A percentile compares a stretch with the other conserved stretches of the same genome.
Evolutionary conservation across 768 basidiomycete genomes (phyloP).

Genomic region (Boletellus emodensis): DNA sequence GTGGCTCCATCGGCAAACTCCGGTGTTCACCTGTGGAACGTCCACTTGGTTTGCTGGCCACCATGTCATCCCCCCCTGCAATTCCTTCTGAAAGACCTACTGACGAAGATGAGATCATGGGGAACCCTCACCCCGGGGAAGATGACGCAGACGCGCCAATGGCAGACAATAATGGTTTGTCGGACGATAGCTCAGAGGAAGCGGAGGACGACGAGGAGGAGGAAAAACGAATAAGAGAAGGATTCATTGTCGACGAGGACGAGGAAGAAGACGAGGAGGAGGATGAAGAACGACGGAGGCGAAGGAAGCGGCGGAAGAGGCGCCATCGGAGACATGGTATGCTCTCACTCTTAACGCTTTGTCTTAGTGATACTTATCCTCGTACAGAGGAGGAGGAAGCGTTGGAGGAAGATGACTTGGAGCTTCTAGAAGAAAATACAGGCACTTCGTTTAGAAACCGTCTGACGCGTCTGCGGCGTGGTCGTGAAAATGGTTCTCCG

Average conservation of each 20-base stretch:
- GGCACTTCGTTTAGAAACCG: conserved; percentile 74
- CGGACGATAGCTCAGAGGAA: conserved; percentile 86
- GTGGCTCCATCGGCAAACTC: conserved; percentile 27
- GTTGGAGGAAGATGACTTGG: conserved; percentile 86
- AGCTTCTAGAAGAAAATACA: conserved; percentile 79
- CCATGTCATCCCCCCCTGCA: conserved; percentile 54
- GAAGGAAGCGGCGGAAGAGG: conserved; percentile 64
- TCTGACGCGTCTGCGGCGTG: conserved; percentile 71
- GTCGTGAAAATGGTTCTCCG: conserved; percentile 67
- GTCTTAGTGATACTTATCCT: conserved; percentile 10
- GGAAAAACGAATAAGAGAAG: conserved; percentile 71
- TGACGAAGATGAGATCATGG: conserved; percentile 62
- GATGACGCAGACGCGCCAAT: conserved; percentile 53
- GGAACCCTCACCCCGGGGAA: conserved; percentile 43
- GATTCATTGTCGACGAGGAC: conserved; percentile 91
- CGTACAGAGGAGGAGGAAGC: conserved; percentile 49
- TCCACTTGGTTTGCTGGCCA: conserved; percentile 25
- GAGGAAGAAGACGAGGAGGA: conserved; percentile 81
- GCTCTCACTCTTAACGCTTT: conserved; percentile 16
- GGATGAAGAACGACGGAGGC: conserved; percentile 51
- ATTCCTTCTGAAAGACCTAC: conserved; percentile 32
- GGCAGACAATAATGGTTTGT: conserved; percentile 42
- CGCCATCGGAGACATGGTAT: conserved; percentile 54
- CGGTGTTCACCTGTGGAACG: conserved; percentile 1
- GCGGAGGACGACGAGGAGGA: conserved; percentile 91